Evolutionary conservation across 2,329 filamentous ascomycete species (phyloP), one percentile per base, ranked within the genome.

Genomic region (Ascochyta rabiei): DNA sequence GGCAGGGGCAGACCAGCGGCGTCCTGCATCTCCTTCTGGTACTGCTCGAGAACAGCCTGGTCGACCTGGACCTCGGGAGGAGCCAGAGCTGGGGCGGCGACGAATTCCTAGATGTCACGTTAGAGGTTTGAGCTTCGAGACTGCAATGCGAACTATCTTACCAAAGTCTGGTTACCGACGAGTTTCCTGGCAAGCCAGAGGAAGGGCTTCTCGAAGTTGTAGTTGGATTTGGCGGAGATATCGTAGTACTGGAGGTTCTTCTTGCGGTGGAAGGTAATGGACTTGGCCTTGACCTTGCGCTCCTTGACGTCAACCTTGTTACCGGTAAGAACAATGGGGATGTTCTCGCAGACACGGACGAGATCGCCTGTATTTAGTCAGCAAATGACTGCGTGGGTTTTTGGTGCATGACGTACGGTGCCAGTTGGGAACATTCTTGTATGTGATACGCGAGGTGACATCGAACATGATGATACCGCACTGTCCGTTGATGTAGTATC

Each of bases 361-460:
- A 99, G 88, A 76, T 99, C 95, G 84, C 93, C 92, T 96, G 62
- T 38, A 15, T 9, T 2, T 28, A 31, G 52, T 71, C 66, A 72
- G 67, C 31, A 12, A 13, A 42, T 16, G n/a, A 16, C 23, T 40
- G 31, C 40, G 51, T 28, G n/a, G 18, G 28, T 31, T 28, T 19
- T 8, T 18, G 12, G 28, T 23, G 53, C 28, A 37, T 57, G 57
- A 87, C 91, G 78, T 88, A 96, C 95, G 95, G 82, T 99, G 95
- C 95, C 95, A 99, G 90, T 98, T 98, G 83, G 95, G 95, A 64
- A 99, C 95, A 85, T 99, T 99, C 90, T 99, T 99, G 89, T 99
- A 99, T 79, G 95, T 99, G 80, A 99, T 98, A 77, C 95, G 91
- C 70, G 93, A 97, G 63, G 95, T 98, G 68, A 99, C 93, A 81